Base-by-base conservation (phyloP, 2,329 filamentous ascomycete genomes). In the Sclerotinia trifoliorum region DNA sequence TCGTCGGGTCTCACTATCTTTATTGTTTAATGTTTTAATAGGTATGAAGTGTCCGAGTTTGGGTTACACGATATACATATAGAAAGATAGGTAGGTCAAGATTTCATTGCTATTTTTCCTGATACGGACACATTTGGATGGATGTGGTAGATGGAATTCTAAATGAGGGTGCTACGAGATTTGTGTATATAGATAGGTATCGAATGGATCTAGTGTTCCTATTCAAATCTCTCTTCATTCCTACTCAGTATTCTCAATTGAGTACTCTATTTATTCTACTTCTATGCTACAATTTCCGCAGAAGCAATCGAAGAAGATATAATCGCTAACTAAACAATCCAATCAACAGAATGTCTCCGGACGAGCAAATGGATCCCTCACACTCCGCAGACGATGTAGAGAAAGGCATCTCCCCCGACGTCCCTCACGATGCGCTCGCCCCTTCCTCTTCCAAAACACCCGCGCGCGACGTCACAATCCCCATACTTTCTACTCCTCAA, bases 381-480 rank as follows among this genome's bases (percentile, higher is more conserved):
- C 6, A 62, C 48, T 49, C 54, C 21, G 46, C 42, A 17, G 19
- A n/a, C 19, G 65, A 67, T 60, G 46, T 67, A 39, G 65, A 67
- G 65, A 67, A 67, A 52, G 56, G 56, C 13, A 44, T 32, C 21
- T 19, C 24, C 4, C 11, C 32, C 51, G 13, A 5, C 39, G 1
- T 17, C 65, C 32, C 32, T 44, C n/a, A 29, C 19, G 46, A 61
- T 13, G 44, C 35, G 26, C 57, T 52, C 42, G 44, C 39, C 29
- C 32, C 21, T 5, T 44, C 55, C 17, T 39, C 48, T 8, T 67
- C 46, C 13, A 54, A 62, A 32, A 44, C 35, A 3, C 49, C 56
- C 19, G 44, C 48, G 13, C 65, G 39, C 24, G 48, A 61, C 29
- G 24, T 46, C 8, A 54, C 56, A 24, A 51, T 17, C 13, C 26